These are phyloP conservation scores for Naumovozyma baii DNA, from an alignment of 805 yeast species.

Conservation along the genomic window DNA sequence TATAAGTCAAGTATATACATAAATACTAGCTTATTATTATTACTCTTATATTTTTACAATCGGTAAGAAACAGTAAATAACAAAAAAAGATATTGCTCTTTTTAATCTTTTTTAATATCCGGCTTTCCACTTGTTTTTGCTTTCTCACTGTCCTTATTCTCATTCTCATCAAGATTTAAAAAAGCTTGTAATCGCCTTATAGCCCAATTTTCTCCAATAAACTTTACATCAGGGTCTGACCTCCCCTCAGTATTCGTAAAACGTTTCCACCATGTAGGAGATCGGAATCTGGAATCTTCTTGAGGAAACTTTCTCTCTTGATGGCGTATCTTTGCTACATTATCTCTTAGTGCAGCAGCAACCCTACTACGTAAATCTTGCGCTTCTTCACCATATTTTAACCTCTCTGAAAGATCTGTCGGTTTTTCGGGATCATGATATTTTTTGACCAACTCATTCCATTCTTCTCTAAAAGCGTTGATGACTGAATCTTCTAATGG, in stretches of 20 bases:
- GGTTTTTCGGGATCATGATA: conserved; percentile 44
- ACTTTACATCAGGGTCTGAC: conserved; percentile 57
- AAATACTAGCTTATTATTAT: background rate
- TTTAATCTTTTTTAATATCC: background rate
- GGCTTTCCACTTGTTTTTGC: conserved; percentile 1
- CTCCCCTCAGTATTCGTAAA: conserved; percentile 57
- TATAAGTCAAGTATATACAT: background rate
- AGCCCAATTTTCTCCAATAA: conserved; percentile 80
- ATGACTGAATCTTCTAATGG: conserved; percentile 54
- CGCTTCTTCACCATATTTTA: conserved; percentile 57
- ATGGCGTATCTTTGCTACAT: conserved; percentile 43
- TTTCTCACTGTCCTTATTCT: background rate
- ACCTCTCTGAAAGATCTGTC: conserved; percentile 48
- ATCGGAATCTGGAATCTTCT: conserved; percentile 62
- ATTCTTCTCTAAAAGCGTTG: conserved; percentile 51
- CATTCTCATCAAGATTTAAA: conserved; percentile 18
- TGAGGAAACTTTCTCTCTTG: conserved; percentile 35
- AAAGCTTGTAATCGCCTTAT: conserved; percentile 54
- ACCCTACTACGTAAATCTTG: conserved; percentile 56
- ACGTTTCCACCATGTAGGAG: conserved; percentile 65
- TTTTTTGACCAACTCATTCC: conserved; percentile 54
- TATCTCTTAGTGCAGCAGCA: conserved; percentile 57
- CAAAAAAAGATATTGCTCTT: too few relatives aligned
- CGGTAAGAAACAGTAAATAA: too few relatives aligned
- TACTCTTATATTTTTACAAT: too few relatives aligned